Base-by-base conservation (phyloP, 2,329 filamentous ascomycete species). In the Pochonia chlamydosporia region DNA sequence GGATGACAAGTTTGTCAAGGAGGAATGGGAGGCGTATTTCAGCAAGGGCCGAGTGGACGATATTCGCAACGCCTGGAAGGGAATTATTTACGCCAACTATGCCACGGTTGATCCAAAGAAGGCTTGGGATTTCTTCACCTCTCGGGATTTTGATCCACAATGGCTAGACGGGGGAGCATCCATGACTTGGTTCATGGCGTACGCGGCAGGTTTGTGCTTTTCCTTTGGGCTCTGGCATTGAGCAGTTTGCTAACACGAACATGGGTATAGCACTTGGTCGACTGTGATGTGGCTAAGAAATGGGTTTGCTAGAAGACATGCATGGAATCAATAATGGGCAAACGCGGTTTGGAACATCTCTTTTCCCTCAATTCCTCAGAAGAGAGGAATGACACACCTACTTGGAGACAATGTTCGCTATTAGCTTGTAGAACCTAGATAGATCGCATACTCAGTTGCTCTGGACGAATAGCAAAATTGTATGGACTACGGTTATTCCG, bases 1-100 rank as follows among this genome's bases (percentile, higher is more conserved):
- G 18, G 76, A 74, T 1, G 65, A 71, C 21, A 68, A 73, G 2
- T 96, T 96, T 59, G 89, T 95, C 9, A 66, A 69, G 37, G 80
- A 95, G 65, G 92, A 96, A 65, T 96, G 90, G 90, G 71, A 84
- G 39, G 75, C 78, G 2, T 89, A 85, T 60, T 97, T 97, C 65
- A 76, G 76, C 44, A 71, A 81, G 20, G 81, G 81, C 1, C 76
- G 85, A 9, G 80, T 80, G 1, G 79, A 87, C 46, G 63, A 71
- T 1, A 81, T 90, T 5, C 67, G 72, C 7, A 87, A 86, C 37
- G 89, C 89, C 0, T 97, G 93, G 93, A 86, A 81, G 62, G 89
- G 92, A 1, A 81, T 97, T 16, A 65, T 97, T 30, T 89, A 85
- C 58, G 88, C 83, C 20, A 96, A 95, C 63, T 76, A 89, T 37